Percentiles rank a stretch among this genome's conserved stretches.
phyloP scores from a whole-genome alignment of 2,329 filamentous ascomycete genomes.

The Epichloe elymi region DNA sequence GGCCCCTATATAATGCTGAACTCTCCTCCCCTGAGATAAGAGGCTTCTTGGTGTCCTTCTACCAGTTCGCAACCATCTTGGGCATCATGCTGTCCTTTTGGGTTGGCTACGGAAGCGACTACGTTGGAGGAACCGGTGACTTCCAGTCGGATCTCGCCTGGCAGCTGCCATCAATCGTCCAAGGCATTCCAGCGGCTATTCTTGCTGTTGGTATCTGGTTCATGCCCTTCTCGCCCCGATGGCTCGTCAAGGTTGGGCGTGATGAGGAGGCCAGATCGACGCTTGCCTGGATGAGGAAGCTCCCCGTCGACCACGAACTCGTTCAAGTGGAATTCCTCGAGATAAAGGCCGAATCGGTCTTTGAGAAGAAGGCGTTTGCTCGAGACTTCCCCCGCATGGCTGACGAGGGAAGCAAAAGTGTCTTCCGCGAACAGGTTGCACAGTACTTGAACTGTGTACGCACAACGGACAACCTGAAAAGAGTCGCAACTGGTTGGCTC shows the following conservation, averaged over 20 bases:
- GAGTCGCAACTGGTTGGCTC: conserved; percentile 50
- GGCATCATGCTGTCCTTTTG: too few species aligned
- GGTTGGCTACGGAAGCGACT: too few species aligned
- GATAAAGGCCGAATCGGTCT: conserved; percentile 65
- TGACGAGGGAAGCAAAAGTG: conserved; percentile 25
- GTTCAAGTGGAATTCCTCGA: conserved; percentile 69
- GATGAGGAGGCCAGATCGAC: conserved; percentile 48
- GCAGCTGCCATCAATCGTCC: conserved; percentile 32
- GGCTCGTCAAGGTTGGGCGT: conserved; percentile 59
- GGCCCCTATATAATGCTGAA: too few species aligned
- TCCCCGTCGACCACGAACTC: conserved; percentile 49
- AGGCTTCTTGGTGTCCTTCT: too few species aligned
- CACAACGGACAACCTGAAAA: conserved; percentile 41
- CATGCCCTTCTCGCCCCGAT: conserved; percentile 68
- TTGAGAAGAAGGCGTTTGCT: conserved; percentile 57
- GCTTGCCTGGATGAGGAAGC: conserved; percentile 49
- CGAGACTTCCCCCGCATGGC: conserved; percentile 39
- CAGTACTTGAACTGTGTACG: conserved; percentile 35
- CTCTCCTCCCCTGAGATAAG: too few species aligned
- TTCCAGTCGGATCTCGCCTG: conserved; percentile 26
- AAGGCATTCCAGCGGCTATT: conserved; percentile 30
- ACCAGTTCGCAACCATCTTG: too few species aligned
- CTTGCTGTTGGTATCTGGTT: conserved; percentile 56
- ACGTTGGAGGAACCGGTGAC: too few species aligned
- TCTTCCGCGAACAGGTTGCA: conserved; percentile 31